Base-by-base conservation (phyloP, 1,139 yeast genomes). In the Suhomyces taliae region DNA sequence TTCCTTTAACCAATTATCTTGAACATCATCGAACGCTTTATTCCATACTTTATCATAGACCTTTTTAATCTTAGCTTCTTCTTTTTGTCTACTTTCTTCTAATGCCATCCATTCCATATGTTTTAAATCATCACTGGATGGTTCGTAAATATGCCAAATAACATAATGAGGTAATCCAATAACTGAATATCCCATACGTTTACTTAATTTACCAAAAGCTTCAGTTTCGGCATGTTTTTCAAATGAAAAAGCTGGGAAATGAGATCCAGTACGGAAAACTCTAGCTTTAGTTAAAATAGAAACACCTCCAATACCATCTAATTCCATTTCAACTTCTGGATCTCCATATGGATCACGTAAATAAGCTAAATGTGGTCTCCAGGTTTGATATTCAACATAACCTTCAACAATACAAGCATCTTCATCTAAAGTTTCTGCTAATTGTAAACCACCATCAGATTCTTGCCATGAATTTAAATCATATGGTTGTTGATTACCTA, bases 51-150 rank as follows among this genome's bases (percentile, higher is more conserved):
- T 82, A 55, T 86, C 85, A 65, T 87, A 87, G 47, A 85, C 81
- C 61, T 83, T 83, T 59, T 79, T 79, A 50, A 83, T 73, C 62
- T 81, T 79, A 42, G 80, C 82, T 59, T 87, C 90, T 62, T 82
- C 86, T 53, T 79, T 73, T 58, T 81, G 83, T 54, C 95, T 80
- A 48, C 82, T 83, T 65, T 90, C 96, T 66, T 90, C 96, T 59
- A 87, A 81, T 0, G 95, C 96, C 96, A 90, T 87, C 96, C 96
- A 89, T 64, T 87, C 96, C 96, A 90, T 90, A 63, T 90, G 96
- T 68, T 88, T 86, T 68, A 87, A 74, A 70, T 88, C 96, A 59
- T 87, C 96, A 4, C 84, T 77, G 7, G 91, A 85, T 19, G 96
- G 96, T 66, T 89, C 97, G 65, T 88, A 89, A 51, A 89, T 85